Conservation (phyloP, 2,329 filamentous ascomycete species). For the Aspergillus novoparasiticus region DNA sequence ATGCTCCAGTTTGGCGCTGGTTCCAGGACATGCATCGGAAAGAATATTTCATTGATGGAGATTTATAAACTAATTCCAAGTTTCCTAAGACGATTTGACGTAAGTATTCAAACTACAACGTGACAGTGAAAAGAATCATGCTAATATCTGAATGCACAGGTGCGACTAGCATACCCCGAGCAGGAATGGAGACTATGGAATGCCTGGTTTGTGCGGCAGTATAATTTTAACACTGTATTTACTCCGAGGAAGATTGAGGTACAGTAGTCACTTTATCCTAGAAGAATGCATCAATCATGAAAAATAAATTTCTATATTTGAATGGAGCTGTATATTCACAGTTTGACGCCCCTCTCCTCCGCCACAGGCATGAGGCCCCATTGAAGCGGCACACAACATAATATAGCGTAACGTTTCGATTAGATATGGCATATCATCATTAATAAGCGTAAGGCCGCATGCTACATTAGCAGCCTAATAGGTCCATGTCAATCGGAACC, state of each 20-base stretch:
- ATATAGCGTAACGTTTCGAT: not conserved
- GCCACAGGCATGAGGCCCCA: not conserved
- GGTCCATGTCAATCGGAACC: not conserved
- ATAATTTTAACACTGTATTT: conserved; percentile 18
- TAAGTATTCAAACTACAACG: not conserved
- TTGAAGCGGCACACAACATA: not conserved
- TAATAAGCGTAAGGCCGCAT: not conserved
- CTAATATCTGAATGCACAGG: not conserved
- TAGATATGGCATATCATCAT: not conserved
- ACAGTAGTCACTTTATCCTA: not conserved
- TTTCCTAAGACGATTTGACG: conserved; percentile 17
- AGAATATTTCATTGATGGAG: conserved; percentile 5
- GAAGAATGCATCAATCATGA: not conserved
- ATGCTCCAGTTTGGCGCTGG: conserved; percentile 12
- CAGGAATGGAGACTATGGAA: conserved; percentile 19
- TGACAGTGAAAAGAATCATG: not conserved
- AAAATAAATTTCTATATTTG: not conserved
- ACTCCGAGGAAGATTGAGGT: conserved; percentile 7
- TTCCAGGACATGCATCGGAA: conserved; percentile 6
- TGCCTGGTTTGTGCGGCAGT: conserved; percentile 20
- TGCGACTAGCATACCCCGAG: conserved; percentile 15
- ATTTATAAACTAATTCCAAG: conserved; percentile 8
- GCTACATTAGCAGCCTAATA: not conserved
- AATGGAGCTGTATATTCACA: not conserved
- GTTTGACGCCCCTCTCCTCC: not conserved